phyloP scores from a whole-genome alignment of 2,329 filamentous ascomycete genomes.

The Curvularia sp. region DNA sequence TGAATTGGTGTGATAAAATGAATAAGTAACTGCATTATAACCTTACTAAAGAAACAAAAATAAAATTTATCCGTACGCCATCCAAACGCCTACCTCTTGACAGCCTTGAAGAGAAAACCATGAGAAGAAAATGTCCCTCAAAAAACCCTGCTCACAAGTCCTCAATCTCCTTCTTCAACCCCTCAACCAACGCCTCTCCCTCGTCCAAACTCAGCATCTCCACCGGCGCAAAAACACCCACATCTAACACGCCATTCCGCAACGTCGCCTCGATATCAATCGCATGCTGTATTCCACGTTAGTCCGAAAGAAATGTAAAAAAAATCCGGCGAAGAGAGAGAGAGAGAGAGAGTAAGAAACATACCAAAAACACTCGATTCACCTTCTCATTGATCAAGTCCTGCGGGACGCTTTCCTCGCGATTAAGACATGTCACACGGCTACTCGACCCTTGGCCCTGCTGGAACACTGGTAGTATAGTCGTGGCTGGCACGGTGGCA shows the following conservation, averaged over 20 bases:
- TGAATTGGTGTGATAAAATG: no score
- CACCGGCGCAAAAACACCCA: constrained; percentile 61
- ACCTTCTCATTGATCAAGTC: constrained; percentile 36
- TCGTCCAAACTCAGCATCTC: constrained; percentile 52
- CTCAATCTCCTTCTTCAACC: constrained; percentile 32
- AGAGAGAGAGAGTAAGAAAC: constrained; percentile 15
- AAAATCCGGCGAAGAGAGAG: constrained; percentile 45
- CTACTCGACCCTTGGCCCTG: background rate
- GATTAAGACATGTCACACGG: background rate
- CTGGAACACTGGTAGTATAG: background rate
- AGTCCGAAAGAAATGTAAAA: constrained; percentile 58
- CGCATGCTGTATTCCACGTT: constrained; percentile 53
- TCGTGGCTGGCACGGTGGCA: background rate
- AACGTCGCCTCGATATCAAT: constrained; percentile 65
- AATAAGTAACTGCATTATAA: no score
- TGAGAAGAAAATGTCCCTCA: no score
- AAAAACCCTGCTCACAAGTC: background rate
- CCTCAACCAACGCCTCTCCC: constrained; percentile 48
- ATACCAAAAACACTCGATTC: constrained; percentile 50
- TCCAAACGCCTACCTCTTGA: background rate
- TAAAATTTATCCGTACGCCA: no score
- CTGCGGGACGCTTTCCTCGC: constrained; percentile 5
- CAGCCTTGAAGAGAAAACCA: no score
- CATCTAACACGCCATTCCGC: constrained; percentile 56
- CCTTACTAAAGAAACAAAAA: no score